Conservation (phyloP, 441 rosid genomes). For the Cnidoscolus chayamansa region DNA sequence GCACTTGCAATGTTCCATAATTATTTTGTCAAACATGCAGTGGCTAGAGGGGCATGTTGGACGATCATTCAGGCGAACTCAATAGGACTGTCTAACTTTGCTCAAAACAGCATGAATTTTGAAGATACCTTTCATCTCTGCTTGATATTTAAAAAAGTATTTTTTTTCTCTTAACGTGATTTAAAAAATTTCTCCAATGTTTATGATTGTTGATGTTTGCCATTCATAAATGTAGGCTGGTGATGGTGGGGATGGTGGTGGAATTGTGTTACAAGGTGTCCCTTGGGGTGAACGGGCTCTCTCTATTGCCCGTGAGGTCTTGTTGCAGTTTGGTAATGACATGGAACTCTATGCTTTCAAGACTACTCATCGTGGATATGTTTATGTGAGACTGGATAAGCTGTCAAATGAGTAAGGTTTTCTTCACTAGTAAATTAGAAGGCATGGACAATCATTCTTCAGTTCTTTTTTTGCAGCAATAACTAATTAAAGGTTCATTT, state of each 20-base stretch:
- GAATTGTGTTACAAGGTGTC: slow-evolving; percentile 62
- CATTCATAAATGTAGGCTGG: slow-evolving; percentile 43
- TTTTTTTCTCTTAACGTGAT: too few relatives aligned
- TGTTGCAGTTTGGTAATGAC: slow-evolving; percentile 50
- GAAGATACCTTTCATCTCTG: too few relatives aligned
- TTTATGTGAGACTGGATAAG: slow-evolving; percentile 79
- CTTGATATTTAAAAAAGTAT: too few relatives aligned
- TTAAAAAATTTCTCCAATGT: too few relatives aligned
- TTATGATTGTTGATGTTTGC: not conserved
- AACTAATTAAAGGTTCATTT: not conserved
- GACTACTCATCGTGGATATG: slow-evolving; percentile 72
- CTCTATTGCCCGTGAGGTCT: slow-evolving; percentile 55
- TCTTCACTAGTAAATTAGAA: not conserved
- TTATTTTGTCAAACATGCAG: too few relatives aligned
- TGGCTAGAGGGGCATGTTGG: too few relatives aligned
- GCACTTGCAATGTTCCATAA: too few relatives aligned
- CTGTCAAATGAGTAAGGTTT: slow-evolving; percentile 55
- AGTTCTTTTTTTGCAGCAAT: not conserved
- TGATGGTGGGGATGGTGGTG: slow-evolving; percentile 95
- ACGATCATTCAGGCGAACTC: too few relatives aligned
- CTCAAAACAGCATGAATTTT: too few relatives aligned
- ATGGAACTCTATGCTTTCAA: slow-evolving; percentile 68
- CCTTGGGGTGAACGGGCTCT: slow-evolving; percentile 76
- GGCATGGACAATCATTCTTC: not conserved
- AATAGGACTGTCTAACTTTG: too few relatives aligned